Evolutionary conservation across 495 filamentous ascomycete species (phyloP).

Genomic region (Aspergillus ellipticus): DNA sequence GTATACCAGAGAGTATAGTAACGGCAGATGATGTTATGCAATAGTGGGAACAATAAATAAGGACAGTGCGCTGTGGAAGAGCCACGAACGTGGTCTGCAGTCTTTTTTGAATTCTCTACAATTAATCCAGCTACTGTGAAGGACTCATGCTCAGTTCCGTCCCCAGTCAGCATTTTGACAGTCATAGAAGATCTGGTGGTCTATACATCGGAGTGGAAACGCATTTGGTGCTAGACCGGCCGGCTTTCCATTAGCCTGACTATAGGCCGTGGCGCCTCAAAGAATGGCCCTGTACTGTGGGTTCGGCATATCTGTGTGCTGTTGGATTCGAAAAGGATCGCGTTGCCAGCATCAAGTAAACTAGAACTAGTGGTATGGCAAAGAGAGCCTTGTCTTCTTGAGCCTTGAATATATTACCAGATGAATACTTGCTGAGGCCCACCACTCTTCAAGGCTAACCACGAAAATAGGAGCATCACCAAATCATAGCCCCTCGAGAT

Average conservation of each 20-base stretch:
- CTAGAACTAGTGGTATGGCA: conserved; percentile 3
- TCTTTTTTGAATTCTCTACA: conserved; percentile 1
- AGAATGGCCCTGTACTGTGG: background rate
- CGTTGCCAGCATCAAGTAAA: conserved; percentile 3
- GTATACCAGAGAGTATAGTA: conserved; percentile 2
- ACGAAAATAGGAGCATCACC: conserved; percentile 2
- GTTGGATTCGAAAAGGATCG: conserved; percentile 1
- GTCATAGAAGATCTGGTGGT: conserved; percentile 1
- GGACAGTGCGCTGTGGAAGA: conserved; percentile 2
- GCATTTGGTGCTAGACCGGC: conserved; percentile 2
- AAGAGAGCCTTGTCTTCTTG: background rate
- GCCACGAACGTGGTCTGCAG: conserved; percentile 1
- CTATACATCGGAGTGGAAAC: background rate
- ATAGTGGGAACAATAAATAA: conserved; percentile 3
- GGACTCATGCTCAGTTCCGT: conserved; percentile 1
- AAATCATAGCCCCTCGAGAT: conserved; percentile 2
- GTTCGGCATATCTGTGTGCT: background rate
- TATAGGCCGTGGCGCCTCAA: background rate
- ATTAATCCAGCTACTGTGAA: conserved; percentile 1
- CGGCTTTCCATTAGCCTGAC: background rate
- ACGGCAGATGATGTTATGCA: conserved; percentile 1
- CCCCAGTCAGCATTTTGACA: conserved; percentile 1
- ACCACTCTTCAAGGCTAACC: conserved; percentile 3
- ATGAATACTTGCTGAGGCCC: conserved; percentile 1
- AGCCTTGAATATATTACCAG: conserved; percentile 1